Evolutionary conservation across 345 rosid genomes (phyloP).

Genomic region (Rhizophora apiculata): DNA sequence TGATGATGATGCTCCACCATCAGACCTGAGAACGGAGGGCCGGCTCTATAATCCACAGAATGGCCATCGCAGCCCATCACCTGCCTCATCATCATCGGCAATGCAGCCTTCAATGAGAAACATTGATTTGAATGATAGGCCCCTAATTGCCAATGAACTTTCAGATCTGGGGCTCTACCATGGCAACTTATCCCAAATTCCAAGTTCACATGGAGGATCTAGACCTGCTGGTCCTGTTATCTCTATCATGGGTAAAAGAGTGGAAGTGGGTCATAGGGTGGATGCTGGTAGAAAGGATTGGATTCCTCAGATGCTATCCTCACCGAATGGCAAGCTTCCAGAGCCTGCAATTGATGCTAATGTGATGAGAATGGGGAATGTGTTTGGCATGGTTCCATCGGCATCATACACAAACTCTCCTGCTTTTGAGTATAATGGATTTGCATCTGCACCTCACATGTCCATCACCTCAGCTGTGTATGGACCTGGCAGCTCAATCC

Average conservation of each 20-base stretch:
- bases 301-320: constrained; percentile 40
- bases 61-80: constrained; percentile 68
- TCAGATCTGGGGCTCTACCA: constrained; percentile 45
- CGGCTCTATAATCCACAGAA: constrained; percentile 43
- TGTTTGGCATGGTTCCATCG: constrained; percentile 54
- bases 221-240: constrained; percentile 57
- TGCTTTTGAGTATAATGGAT: constrained; percentile 54
- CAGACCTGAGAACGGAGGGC: constrained; percentile 50
- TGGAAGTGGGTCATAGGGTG: constrained; percentile 26
- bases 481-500: constrained; percentile 59
- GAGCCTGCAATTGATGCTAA: constrained; percentile 44
- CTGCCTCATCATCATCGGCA: constrained; percentile 74
- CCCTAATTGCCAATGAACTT: constrained; percentile 44
- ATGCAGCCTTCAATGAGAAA: constrained; percentile 61
- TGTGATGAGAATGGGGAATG: constrained; percentile 48
- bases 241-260: constrained; percentile 71
- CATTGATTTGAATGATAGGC: constrained; percentile 88
- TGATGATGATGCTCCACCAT: constrained; percentile 54
- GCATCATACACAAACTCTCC: constrained; percentile 56
- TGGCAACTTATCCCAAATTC: constrained; percentile 35
- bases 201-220: constrained; percentile 37
- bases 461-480: constrained; percentile 55
- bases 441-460: constrained; percentile 45
- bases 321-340: constrained; percentile 56
- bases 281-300: constrained; percentile 54